These are phyloP conservation scores for Centella asiatica DNA, from an alignment of 129 eudicot genomes.

Conservation along the genomic window DNA sequence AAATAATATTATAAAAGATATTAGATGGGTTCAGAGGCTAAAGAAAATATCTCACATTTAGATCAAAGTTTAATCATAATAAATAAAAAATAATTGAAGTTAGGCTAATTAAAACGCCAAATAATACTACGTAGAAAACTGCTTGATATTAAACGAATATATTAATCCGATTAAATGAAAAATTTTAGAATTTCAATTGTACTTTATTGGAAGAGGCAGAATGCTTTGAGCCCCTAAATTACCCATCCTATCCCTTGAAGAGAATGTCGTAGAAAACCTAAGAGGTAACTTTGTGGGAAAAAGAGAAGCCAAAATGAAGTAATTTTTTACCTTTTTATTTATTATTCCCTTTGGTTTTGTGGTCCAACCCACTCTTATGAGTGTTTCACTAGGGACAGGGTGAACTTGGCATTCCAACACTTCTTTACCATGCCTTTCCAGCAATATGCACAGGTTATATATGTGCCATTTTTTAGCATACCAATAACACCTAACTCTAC, in stretches of 20 bases:
- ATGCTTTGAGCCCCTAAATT: background rate
- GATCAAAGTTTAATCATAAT: too few species aligned
- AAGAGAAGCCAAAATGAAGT: background rate
- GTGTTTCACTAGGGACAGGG: background rate
- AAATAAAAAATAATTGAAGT: too few species aligned
- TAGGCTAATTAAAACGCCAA: too few species aligned
- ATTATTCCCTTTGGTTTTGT: background rate
- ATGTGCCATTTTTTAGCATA: conserved; percentile 1
- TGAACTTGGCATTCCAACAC: background rate
- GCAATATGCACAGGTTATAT: background rate
- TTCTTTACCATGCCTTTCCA: background rate
- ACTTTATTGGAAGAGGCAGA: background rate
- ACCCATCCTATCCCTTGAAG: background rate
- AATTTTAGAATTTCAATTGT: background rate
- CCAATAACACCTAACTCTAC: background rate
- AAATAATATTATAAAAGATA: too few species aligned
- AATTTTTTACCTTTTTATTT: too few species aligned
- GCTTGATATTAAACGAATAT: too few species aligned
- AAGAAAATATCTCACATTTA: too few species aligned
- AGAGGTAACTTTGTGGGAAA: background rate
- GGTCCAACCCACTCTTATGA: background rate
- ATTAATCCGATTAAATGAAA: too few species aligned
- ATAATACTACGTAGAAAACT: too few species aligned
- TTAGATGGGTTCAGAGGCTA: too few species aligned
- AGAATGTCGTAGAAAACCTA: background rate